Evolutionary conservation across 2,329 filamentous ascomycete species (phyloP).

Genomic region (Talaromyces rugulosus): DNA sequence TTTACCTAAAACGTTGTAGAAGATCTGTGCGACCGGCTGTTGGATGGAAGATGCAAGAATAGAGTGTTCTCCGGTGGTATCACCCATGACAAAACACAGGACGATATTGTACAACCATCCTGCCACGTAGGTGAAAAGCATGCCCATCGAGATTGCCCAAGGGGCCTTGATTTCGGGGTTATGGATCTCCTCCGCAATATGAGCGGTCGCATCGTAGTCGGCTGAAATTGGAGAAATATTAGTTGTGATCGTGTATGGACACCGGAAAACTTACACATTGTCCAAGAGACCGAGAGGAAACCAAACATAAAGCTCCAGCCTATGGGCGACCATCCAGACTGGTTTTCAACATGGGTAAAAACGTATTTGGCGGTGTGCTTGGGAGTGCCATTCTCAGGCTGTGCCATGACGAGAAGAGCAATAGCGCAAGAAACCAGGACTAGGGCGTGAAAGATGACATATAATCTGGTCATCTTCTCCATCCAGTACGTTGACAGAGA

Average conservation of each 20-base stretch:
- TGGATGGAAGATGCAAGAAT: slow-evolving; percentile 44
- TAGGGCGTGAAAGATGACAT: not conserved
- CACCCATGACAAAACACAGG: slow-evolving; percentile 51
- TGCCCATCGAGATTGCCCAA: slow-evolving; percentile 45
- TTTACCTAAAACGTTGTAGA: slow-evolving; percentile 48
- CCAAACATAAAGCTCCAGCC: not conserved
- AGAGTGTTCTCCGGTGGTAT: slow-evolving; percentile 32
- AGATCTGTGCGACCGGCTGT: slow-evolving; percentile 58
- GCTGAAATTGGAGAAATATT: not conserved
- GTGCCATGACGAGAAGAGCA: not conserved
- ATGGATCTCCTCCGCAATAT: slow-evolving; percentile 31
- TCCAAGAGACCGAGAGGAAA: not conserved
- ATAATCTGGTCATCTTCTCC: not conserved
- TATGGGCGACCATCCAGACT: not conserved
- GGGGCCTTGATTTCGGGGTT: slow-evolving; percentile 49
- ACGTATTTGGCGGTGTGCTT: not conserved
- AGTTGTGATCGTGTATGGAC: not conserved
- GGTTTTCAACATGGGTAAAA: not conserved
- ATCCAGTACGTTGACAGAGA: not conserved
- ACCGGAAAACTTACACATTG: not conserved
- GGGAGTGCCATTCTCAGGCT: not conserved
- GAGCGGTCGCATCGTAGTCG: slow-evolving; percentile 2
- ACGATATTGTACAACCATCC: slow-evolving; percentile 54
- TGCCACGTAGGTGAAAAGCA: slow-evolving; percentile 48
- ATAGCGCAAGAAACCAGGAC: not conserved